Percentiles rank a stretch among this genome's conserved stretches.
Evolutionary conservation across 805 yeast species (phyloP).

Genomic region (Saccharomycopsis fodiens): DNA sequence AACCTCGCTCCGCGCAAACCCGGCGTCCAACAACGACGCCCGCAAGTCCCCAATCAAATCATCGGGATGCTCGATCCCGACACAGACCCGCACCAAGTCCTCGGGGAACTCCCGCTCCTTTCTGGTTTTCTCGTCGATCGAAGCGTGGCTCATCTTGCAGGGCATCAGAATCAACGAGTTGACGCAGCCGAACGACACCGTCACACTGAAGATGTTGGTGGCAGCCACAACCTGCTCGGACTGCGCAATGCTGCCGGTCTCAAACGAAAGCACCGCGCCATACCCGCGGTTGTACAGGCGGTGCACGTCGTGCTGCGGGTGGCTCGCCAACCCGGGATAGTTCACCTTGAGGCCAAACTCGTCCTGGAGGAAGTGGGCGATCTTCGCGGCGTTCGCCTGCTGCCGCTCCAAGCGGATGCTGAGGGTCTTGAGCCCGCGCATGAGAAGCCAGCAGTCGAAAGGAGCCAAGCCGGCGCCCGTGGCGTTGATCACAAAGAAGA

Average conservation of each 20-base stretch:
- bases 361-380: constrained; percentile 66
- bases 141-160: constrained; percentile 95
- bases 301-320: constrained; percentile 79
- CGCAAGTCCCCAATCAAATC: constrained; percentile 80
- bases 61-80: constrained; percentile 79
- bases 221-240: constrained; percentile 69
- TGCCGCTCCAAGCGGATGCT: constrained; percentile 83
- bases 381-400: constrained; percentile 66
- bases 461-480: constrained; percentile 91
- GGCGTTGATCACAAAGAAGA: constrained; percentile 76
- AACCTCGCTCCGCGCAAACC: constrained; percentile 9
- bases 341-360: constrained; percentile 61
- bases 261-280: constrained; percentile 85
- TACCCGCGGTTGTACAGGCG: constrained; percentile 70
- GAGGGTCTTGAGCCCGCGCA: constrained; percentile 84
- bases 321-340: constrained; percentile 76
- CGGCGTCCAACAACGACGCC: constrained; percentile 34
- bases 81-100: constrained; percentile 81
- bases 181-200: constrained; percentile 92
- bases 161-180: constrained; percentile 91
- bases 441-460: constrained; percentile 83
- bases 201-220: constrained; percentile 74
- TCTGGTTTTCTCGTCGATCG: constrained; percentile 81
- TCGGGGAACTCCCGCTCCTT: constrained; percentile 88
- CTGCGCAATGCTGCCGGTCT: constrained; percentile 66